phyloP scores from a whole-genome alignment of 352 stramenopile species.

The Thalassiosira mediterranea region DNA sequence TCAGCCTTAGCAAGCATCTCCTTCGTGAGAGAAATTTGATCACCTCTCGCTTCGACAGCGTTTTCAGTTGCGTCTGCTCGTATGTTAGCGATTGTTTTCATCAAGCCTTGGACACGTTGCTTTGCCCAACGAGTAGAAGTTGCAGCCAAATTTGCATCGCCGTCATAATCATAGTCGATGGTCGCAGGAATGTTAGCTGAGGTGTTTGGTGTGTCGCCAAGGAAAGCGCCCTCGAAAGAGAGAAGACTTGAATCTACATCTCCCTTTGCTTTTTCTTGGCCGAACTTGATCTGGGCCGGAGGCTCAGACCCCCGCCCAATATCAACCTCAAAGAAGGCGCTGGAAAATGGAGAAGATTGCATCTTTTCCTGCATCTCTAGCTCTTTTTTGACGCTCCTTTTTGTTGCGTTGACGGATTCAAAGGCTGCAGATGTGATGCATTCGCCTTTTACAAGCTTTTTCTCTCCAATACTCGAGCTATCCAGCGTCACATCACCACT shows the following conservation, averaged over 20 bases:
- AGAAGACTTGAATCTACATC: too few relatives aligned
- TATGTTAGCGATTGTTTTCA: constrained; percentile 30
- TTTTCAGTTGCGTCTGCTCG: constrained; percentile 5
- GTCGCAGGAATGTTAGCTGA: constrained; percentile 2
- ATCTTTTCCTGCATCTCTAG: too few relatives aligned
- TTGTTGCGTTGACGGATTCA: not conserved
- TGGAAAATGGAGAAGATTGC: constrained; percentile 37
- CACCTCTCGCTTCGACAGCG: not conserved
- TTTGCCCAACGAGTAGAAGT: constrained; percentile 36
- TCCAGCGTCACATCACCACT: not conserved
- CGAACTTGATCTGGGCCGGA: too few relatives aligned
- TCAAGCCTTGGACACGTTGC: constrained; percentile 32
- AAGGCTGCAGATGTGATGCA: too few relatives aligned
- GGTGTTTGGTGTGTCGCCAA: constrained; percentile 6
- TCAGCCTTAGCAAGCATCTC: constrained; percentile 80
- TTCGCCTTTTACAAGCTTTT: constrained; percentile 29
- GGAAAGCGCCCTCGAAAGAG: constrained; percentile 50
- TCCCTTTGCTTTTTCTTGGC: too few relatives aligned
- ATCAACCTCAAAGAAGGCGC: constrained; percentile 33
- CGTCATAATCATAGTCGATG: constrained; percentile 7
- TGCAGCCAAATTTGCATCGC: constrained; percentile 3
- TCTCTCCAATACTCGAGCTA: constrained; percentile 1
- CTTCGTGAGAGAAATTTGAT: constrained; percentile 72
- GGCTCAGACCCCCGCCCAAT: not conserved
- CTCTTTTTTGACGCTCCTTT: not conserved